Percentiles rank a stretch among this genome's conserved stretches.
These are phyloP conservation scores for Thelephora terrestris DNA, from an alignment of 1,284 basidiomycete species.

Conservation along the genomic window DNA sequence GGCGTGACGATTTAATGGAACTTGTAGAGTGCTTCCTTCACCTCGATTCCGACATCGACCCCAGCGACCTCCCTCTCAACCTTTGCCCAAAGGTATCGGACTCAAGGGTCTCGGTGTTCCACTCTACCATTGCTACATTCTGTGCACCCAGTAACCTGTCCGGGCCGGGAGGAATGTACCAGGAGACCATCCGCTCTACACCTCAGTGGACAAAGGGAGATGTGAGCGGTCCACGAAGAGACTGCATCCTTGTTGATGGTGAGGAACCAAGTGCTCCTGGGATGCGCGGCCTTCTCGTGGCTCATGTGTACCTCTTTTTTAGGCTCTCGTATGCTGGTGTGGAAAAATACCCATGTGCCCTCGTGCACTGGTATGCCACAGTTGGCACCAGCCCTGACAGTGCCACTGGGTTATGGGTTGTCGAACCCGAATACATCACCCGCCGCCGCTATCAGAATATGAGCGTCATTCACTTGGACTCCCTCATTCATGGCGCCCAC, in stretches of 20 bases:
- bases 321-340: background rate
- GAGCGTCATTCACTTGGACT: background rate
- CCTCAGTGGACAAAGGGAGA: too few relatives aligned
- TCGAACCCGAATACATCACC: background rate
- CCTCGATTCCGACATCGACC: background rate
- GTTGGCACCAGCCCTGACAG: too few relatives aligned
- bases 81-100: too few relatives aligned
- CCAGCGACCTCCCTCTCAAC: too few relatives aligned
- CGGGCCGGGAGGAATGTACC: conserved; percentile 4
- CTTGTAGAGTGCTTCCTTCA: conserved; percentile 9
- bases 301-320: background rate
- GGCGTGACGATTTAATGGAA: too few relatives aligned
- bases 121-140: conserved; percentile 16
- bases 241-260: too few relatives aligned
- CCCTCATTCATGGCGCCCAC: background rate
- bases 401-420: too few relatives aligned
- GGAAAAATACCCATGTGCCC: background rate
- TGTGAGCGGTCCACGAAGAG: too few relatives aligned
- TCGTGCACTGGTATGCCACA: too few relatives aligned
- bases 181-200: conserved; percentile 1
- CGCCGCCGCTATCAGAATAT: background rate
- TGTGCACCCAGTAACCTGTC: conserved; percentile 19
- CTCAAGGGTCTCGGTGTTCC: conserved; percentile 11
- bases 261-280: too few relatives aligned
- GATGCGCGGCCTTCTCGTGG: background rate